Evolutionary conservation across 164 flowering plant species (phyloP).

Genomic region (Vitis rotundifolia): DNA sequence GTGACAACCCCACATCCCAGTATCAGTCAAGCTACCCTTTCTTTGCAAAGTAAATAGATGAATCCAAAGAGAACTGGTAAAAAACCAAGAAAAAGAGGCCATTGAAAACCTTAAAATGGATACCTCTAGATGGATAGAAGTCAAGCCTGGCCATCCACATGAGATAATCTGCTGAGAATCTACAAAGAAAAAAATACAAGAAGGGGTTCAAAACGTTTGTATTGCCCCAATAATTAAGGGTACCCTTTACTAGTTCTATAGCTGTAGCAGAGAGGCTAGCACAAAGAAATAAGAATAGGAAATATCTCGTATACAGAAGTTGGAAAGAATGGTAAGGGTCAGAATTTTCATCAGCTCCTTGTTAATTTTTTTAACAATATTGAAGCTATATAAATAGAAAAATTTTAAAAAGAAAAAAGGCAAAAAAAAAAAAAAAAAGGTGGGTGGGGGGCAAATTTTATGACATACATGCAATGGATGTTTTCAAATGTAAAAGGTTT

Average conservation of each 20-base stretch:
- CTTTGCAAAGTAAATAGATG: not conserved
- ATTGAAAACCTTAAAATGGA: conserved; percentile 14
- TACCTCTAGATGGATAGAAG: conserved; percentile 65
- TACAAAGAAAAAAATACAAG: conserved; percentile 21
- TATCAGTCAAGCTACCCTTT: not conserved
- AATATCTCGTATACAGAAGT: not conserved
- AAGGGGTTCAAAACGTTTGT: not conserved
- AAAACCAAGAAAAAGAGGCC: conserved; percentile 1
- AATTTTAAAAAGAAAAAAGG: not conserved
- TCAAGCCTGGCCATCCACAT: conserved; percentile 79
- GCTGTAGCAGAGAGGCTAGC: not conserved
- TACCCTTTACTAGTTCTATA: no score
- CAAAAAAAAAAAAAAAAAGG: not conserved
- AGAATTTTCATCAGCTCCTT: not conserved
- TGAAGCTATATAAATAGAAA: not conserved
- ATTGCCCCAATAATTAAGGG: no score
- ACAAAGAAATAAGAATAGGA: not conserved
- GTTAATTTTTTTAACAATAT: not conserved
- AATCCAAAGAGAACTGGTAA: not conserved
- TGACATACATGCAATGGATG: not conserved
- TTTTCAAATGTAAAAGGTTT: not conserved
- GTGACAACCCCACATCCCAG: not conserved
- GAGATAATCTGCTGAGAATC: conserved; percentile 75
- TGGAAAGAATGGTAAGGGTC: not conserved
- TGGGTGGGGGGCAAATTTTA: not conserved